Evolutionary conservation across 345 rosid genomes (phyloP), one percentile per base, ranked within the genome.

Genomic region (Heritiera littoralis): DNA sequence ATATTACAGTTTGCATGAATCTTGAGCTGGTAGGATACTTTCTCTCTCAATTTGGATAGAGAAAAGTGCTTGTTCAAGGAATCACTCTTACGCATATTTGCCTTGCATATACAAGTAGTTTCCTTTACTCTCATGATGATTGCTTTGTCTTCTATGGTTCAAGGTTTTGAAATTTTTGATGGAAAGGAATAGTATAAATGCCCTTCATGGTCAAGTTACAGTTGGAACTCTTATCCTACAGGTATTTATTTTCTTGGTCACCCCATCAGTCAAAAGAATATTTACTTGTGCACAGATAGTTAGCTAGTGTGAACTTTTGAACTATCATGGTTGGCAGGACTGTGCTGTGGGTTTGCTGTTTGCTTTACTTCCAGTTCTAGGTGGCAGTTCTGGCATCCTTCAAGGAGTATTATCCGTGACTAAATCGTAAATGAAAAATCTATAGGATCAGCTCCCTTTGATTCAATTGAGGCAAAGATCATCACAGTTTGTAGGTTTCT

Each of bases 331-430:
- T 12, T 83, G 41, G 73, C 87, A 93, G 98, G 97, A 94, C 46
- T 94, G 97, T 84, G 97, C 97, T 80, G 97, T 93, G 81, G 98
- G 97, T 56, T 88, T 94, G 92, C 84, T 93, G 81, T 94, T 94
- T 86, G 97, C 97, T 65, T 84, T 94, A 86, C 97, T 93, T 86
- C 98, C 98, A 40, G 93, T 93, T 84, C 92, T 93, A 55, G 97
- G 92, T 77, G 98, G 98, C 74, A 89, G 88, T 70, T 93, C 92
- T 48, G 98, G 95, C 75, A 80, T 90, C 75, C 84, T 92, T 84
- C 90, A 92, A 80, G 98, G 98, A 87, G 83, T 93, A 75, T 79
- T 92, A 45, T 92, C 95, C 71, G 88, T 95, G 89, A 88, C 91
- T 73, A 95, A 93, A 88, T 88, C 89, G 98, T 95, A 87, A 89